These are phyloP conservation scores for Pterocarpus macrocarpus DNA, from an alignment of 306 rosid species.

Conservation along the genomic window DNA sequence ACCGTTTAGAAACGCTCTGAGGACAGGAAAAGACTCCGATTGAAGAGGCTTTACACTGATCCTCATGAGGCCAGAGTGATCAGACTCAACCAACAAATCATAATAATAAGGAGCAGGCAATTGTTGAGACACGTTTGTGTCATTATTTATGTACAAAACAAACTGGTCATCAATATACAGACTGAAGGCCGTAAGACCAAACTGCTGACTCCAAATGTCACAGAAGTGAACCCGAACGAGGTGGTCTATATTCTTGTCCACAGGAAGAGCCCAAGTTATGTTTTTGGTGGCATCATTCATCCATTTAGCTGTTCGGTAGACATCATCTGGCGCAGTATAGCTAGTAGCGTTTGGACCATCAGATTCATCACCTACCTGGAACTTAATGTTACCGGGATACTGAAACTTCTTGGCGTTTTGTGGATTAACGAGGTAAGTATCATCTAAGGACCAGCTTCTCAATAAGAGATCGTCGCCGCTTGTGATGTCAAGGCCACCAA, in stretches of 20 bases:
- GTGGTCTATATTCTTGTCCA: conserved; percentile 36
- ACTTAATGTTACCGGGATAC: rapidly evolving
- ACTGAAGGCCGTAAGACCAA: background rate
- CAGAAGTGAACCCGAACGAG: conserved; percentile 57
- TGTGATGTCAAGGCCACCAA: conserved; percentile 24
- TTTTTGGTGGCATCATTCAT: no score
- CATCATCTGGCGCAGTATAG: no score
- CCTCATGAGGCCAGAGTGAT: conserved; percentile 18
- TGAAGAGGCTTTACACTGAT: background rate
- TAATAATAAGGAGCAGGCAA: conserved; percentile 38
- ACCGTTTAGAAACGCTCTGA: conserved; percentile 45
- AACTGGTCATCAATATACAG: conserved; percentile 12
- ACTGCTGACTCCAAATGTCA: background rate
- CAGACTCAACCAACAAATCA: conserved; percentile 53
- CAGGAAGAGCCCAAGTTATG: conserved; percentile 6
- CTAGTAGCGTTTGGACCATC: no score
- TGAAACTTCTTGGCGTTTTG: background rate
- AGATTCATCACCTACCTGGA: background rate
- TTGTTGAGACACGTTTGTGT: rapidly evolving
- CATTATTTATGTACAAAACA: rapidly evolving
- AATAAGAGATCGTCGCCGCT: background rate
- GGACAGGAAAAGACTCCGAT: background rate
- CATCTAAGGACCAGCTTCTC: conserved; percentile 57
- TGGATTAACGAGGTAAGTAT: background rate
- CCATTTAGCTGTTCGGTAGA: no score